A percentile compares a stretch with the other conserved stretches of the same genome.
Evolutionary conservation across 176 grass and related monocot genomes (phyloP).

Genomic region (Juncus inflexus): DNA sequence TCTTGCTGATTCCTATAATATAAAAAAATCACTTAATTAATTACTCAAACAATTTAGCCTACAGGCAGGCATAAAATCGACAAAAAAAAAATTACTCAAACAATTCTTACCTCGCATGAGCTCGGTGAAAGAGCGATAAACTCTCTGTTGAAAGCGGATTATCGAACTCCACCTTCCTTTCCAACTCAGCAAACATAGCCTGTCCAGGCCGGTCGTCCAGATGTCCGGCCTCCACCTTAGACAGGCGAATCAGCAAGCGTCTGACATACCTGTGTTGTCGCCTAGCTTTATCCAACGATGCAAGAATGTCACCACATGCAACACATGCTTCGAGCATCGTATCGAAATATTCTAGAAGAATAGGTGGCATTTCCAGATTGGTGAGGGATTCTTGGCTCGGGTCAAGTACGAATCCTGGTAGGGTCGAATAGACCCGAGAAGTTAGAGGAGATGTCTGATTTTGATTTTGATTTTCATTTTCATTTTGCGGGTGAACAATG

Average conservation of each 20-base stretch:
- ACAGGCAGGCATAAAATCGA: no score
- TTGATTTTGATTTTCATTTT: background rate
- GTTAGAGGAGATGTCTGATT: constrained; percentile 29
- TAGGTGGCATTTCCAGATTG: background rate
- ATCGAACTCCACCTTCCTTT: constrained; percentile 32
- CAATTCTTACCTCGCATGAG: constrained; percentile 33
- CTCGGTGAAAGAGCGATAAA: constrained; percentile 37
- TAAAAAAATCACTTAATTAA: no score
- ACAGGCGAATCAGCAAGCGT: constrained; percentile 35
- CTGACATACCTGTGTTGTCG: constrained; percentile 46
- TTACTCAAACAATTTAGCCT: no score
- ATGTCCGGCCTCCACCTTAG: background rate
- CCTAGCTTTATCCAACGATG: constrained; percentile 39
- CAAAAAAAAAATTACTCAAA: no score
- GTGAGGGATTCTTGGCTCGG: constrained; percentile 48
- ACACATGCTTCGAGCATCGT: constrained; percentile 49
- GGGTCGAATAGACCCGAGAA: constrained; percentile 27
- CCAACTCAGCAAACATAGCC: constrained; percentile 20
- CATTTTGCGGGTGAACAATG: constrained; percentile 42
- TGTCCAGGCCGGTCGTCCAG: background rate
- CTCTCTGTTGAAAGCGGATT: constrained; percentile 48
- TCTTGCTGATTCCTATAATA: no score
- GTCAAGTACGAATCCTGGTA: constrained; percentile 41
- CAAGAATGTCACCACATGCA: constrained; percentile 54
- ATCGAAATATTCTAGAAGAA: constrained; percentile 71